Evolutionary conservation across 441 rosid species (phyloP), one percentile per base, ranked within the genome.

Genomic region (Viola pubescens): DNA sequence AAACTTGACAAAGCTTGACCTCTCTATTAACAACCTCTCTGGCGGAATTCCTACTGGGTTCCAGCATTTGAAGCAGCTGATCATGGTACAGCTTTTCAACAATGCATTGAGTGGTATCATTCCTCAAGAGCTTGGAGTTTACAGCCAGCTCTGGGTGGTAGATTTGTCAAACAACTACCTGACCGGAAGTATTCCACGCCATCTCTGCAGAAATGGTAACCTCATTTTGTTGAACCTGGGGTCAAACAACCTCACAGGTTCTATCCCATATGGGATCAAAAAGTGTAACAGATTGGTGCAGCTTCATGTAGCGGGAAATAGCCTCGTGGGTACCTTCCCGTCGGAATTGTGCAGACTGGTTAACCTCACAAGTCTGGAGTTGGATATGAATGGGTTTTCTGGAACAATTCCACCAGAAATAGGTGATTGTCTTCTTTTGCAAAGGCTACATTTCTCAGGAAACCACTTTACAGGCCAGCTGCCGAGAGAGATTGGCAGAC

Each of bases 1-100:
- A 70, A 89, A 86, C 70, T 77, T 94, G 75, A 70, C 82, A 61
- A 86, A 61, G 82, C 88, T 94, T 37, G 98, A 94, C 72, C 86
- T 94, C 65, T 94, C 98, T 66, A 83, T 83, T 48, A 94, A 94
- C 70, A 59, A 49, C 48, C 84, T 94, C 66, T 69, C 79, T 2
- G 97, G 98, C 61, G 73, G 79, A 9, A 80, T 94, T 62, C 98
- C 98, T 9, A n/a, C 61, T 47, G 87, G 85, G 37, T 81, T 89
- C 74, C 98, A 92, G 59, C 81, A 84, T 69, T 65, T 84, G 72
- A 77, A 72, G 70, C 48, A 71, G 34, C 60, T 92, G 59, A 51
- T 47, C 66, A 81, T 80, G 95, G 66, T 92, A 75, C 98, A 87
- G 81, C 88, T 92, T 45, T 89, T 87, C 66, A 79, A 76, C 67